Conservation (phyloP, 768 basidiomycete genomes). For the Amanita exitialis region DNA sequence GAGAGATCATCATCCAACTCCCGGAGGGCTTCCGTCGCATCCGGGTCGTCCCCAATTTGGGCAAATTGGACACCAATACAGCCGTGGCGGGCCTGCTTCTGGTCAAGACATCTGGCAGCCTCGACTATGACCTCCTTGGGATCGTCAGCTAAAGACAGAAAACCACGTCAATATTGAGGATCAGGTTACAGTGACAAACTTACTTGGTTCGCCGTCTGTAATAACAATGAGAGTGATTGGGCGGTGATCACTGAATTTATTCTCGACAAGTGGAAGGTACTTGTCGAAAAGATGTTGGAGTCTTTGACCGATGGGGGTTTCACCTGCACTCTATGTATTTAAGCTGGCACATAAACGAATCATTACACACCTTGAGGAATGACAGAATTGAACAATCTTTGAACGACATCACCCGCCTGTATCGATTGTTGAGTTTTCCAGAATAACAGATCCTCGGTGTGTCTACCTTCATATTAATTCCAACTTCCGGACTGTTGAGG, state of each 20-base stretch:
- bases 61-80: constrained; percentile 60
- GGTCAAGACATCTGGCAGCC: constrained; percentile 41
- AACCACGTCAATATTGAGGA: neutral
- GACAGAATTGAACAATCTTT: constrained; percentile 9
- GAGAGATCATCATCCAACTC: constrained; percentile 51
- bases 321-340: constrained; percentile 3
- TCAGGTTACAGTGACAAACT: constrained; percentile 11
- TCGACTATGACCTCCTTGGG: constrained; percentile 37
- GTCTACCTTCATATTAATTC: neutral
- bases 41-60: constrained; percentile 46
- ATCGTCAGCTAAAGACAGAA: constrained; percentile 34
- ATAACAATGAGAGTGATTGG: constrained; percentile 51
- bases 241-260: constrained; percentile 3
- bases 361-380: constrained; percentile 7
- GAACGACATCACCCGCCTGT: constrained; percentile 8
- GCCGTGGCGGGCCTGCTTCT: constrained; percentile 32
- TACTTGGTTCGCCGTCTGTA: constrained; percentile 57
- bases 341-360: neutral
- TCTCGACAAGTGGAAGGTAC: constrained; percentile 12
- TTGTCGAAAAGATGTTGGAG: constrained; percentile 9
- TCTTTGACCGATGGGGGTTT: constrained; percentile 11
- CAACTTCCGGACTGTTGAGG: constrained; percentile 28
- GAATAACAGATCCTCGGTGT: neutral
- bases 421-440: neutral
- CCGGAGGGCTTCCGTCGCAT: constrained; percentile 32